Conservation (phyloP, 2,329 filamentous ascomycete species). For the Trichoderma oligosporum region DNA sequence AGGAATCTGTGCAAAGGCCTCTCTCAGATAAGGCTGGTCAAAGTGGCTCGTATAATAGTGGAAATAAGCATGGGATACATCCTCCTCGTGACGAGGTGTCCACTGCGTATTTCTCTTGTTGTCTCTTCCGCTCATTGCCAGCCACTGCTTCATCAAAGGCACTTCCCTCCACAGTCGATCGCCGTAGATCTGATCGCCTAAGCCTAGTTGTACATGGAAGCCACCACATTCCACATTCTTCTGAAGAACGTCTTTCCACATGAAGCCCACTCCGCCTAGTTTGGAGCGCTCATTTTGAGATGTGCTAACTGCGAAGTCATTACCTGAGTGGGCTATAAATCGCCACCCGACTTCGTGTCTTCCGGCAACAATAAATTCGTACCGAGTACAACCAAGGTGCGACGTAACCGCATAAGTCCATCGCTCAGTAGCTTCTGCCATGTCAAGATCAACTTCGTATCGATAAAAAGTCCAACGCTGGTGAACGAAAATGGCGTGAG, state of each 20-base stretch:
- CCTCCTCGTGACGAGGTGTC: slow-evolving; percentile 93
- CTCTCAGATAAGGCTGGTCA: slow-evolving; percentile 88
- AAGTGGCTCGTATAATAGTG: slow-evolving; percentile 99
- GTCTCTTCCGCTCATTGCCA: slow-evolving; percentile 87
- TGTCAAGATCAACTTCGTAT: slow-evolving; percentile 84
- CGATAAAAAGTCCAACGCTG: slow-evolving; percentile 95
- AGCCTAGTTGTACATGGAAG: slow-evolving; percentile 87
- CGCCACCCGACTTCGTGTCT: slow-evolving; percentile 89
- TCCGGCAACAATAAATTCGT: slow-evolving; percentile 93
- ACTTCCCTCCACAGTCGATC: slow-evolving; percentile 97
- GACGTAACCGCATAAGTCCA: slow-evolving; percentile 99
- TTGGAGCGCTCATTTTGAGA: slow-evolving; percentile 80
- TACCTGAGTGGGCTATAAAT: slow-evolving; percentile 92
- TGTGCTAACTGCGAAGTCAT: slow-evolving; percentile 88
- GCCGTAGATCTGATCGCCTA: slow-evolving; percentile 93
- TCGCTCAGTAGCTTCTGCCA: slow-evolving; percentile 79
- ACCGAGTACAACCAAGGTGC: slow-evolving; percentile 93
- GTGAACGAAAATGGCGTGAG: slow-evolving; percentile 79
- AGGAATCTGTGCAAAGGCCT: slow-evolving; percentile 96
- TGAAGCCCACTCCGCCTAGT: slow-evolving; percentile 84
- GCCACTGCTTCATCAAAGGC: slow-evolving; percentile 89
- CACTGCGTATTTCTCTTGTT: slow-evolving; percentile 85
- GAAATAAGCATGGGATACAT: slow-evolving; percentile 94
- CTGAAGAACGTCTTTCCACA: slow-evolving; percentile 99
- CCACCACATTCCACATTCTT: slow-evolving; percentile 96